A percentile compares a stretch with the other conserved stretches of the same genome.
Conservation (phyloP, 1,284 basidiomycete genomes). For the Neonothopanus nambi region DNA sequence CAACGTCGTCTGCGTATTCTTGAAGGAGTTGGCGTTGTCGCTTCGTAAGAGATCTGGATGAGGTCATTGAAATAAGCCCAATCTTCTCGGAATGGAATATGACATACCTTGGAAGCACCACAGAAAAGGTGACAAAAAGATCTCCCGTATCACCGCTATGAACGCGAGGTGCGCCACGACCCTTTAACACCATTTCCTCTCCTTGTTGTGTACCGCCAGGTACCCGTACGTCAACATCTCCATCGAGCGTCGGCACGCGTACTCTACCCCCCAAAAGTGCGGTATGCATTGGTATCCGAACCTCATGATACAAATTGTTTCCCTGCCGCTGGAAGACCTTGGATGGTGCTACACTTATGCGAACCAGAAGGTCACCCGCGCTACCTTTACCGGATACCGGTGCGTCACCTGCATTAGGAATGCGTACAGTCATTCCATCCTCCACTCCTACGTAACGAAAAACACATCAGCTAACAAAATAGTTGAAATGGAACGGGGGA, state of each 20-base stretch:
- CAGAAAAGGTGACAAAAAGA: constrained; percentile 86
- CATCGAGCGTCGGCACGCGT: constrained; percentile 93
- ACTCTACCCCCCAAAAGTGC: constrained; percentile 92
- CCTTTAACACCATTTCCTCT: constrained; percentile 94
- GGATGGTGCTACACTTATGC: constrained; percentile 83
- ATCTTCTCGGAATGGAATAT: constrained; percentile 14
- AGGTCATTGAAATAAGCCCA: constrained; percentile 18
- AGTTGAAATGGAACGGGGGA: constrained; percentile 17
- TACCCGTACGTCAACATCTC: constrained; percentile 94
- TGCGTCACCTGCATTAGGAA: constrained; percentile 85
- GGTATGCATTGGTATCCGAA: constrained; percentile 88
- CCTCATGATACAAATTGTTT: constrained; percentile 88
- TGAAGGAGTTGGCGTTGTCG: constrained; percentile 88
- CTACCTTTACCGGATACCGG: constrained; percentile 78
- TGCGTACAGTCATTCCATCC: constrained; percentile 92
- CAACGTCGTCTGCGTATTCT: constrained; percentile 90
- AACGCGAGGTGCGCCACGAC: constrained; percentile 80
- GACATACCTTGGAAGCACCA: constrained; percentile 87
- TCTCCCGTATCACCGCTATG: constrained; percentile 79
- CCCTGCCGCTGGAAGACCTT: constrained; percentile 92
- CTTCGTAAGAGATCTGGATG: constrained; percentile 70
- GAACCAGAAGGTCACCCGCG: constrained; percentile 86
- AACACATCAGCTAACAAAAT: not conserved
- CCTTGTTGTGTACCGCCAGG: constrained; percentile 94
- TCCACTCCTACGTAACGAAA: constrained; percentile 71